A percentile compares a stretch with the other conserved stretches of the same genome.
phyloP scores from a whole-genome alignment of 2,329 filamentous ascomycete genomes.

The Fusarium tjaetaba region DNA sequence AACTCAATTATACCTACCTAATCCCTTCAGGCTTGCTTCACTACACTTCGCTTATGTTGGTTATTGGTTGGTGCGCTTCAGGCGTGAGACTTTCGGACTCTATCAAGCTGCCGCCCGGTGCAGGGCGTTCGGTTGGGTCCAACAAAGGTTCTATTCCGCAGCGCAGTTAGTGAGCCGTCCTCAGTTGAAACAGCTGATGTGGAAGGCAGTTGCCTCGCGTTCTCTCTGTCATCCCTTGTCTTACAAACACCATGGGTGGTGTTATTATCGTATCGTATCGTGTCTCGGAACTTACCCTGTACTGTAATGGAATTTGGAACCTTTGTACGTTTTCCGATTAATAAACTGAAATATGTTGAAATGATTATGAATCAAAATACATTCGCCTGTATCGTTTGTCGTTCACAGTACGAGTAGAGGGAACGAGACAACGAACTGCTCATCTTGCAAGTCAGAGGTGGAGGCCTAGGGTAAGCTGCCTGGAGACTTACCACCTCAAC shows the following conservation, averaged over 20 bases:
- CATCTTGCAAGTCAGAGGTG: neutral
- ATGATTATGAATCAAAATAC: neutral
- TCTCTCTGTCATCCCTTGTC: neutral
- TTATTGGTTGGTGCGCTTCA: neutral
- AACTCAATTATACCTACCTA: neutral
- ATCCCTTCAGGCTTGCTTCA: neutral
- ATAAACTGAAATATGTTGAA: neutral
- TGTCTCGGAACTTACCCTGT: neutral
- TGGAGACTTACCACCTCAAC: fast-evolving
- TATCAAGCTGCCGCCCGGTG: neutral
- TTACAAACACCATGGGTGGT: neutral
- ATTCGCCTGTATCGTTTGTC: fast-evolving
- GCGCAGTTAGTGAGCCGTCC: neutral
- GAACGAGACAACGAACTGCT: neutral
- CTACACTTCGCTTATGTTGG: neutral
- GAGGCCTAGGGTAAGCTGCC: neutral
- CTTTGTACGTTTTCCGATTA: neutral
- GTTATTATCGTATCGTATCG: neutral
- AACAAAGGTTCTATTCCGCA: neutral
- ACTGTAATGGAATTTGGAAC: neutral
- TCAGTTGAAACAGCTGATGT: neutral
- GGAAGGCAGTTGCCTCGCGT: constrained; percentile 7
- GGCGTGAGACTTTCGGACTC: constrained; percentile 1
- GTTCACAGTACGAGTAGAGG: neutral
- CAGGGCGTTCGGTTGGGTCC: neutral